Evolutionary conservation across 352 stramenopile genomes (phyloP), one percentile per base, ranked within the genome.

Genomic region (Pythium oligandrum): DNA sequence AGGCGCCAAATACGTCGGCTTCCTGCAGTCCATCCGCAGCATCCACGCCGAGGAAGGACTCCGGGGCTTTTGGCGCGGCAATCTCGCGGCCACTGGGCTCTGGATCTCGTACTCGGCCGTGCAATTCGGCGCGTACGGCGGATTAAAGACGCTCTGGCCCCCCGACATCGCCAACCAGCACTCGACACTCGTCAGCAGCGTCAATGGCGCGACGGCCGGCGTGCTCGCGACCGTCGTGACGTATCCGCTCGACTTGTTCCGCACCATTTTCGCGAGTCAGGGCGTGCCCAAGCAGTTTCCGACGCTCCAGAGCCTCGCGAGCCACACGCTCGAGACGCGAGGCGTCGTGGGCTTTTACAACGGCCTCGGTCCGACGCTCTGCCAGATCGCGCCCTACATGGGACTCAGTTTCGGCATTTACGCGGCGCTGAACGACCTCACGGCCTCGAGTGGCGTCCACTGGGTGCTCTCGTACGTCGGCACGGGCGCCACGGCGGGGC

Each of bases 301-400:
- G 44, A 91, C 75, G 26, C 83, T 98, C 46, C 54, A 57, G 2
- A 84, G 73, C 55, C 88, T 98, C 17, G 68, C 61, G n/a, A 35
- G 42, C 12, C 71, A 95, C 52, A 88, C 86, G 38, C 88, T 86
- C 57, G 63, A 66, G 40, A 78, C 76, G 32, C 76, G 85, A 30
- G 92, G 93, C 17, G 5, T 88, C 9, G 53, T 63, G 40, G 93
- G 88, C 1, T 96, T 98, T 51, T 98, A 95, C 70, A 91, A 89
- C 48, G 95, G 95, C 3, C 59, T 90, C 33, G 65, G 71, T 30
- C 81, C 94, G 8, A 88, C 90, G 36, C 58, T 97, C 3, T 78
- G 96, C 50, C 88, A 97, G 64, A 98, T 98, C 61, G 79, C 93
- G 17, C 95, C 95, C 10, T 98, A 98, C 71, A 98, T 98, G 88